Conservation (phyloP, 2,329 filamentous ascomycete species). For the Scedosporium minutisporum region DNA sequence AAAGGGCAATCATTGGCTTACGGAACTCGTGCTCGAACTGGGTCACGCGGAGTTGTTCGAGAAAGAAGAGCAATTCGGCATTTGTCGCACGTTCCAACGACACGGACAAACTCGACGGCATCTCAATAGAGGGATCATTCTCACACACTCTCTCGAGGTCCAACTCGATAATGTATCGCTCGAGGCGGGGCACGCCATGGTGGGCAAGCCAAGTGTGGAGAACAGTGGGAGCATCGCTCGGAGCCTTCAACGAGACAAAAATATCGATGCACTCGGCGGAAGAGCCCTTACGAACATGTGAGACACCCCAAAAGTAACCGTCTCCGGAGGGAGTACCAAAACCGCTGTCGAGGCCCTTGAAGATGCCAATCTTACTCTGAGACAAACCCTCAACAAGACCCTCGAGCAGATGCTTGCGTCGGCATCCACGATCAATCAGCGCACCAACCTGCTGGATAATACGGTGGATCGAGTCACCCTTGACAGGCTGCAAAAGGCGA, state of each 20-base stretch:
- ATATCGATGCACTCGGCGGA: slow-evolving; percentile 17
- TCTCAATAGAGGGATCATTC: not conserved
- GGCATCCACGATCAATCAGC: slow-evolving; percentile 11
- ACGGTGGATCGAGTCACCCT: slow-evolving; percentile 17
- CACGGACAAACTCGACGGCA: slow-evolving; percentile 18
- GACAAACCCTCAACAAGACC: slow-evolving; percentile 18
- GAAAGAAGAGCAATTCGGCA: slow-evolving; percentile 19
- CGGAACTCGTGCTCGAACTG: slow-evolving; percentile 15
- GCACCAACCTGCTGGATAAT: slow-evolving; percentile 14
- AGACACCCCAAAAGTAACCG: slow-evolving; percentile 24
- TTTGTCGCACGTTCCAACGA: slow-evolving; percentile 19
- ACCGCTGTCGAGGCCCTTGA: slow-evolving; percentile 25
- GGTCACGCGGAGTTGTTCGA: slow-evolving; percentile 21
- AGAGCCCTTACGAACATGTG: slow-evolving; percentile 12
- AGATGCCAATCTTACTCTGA: slow-evolving; percentile 16
- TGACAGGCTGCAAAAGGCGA: slow-evolving; percentile 20
- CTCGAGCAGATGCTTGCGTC: slow-evolving; percentile 15
- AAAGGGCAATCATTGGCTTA: slow-evolving; percentile 17
- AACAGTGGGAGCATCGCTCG: slow-evolving; percentile 20
- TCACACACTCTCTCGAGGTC: slow-evolving; percentile 14
- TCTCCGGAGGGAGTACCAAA: slow-evolving; percentile 21
- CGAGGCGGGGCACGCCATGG: slow-evolving; percentile 20
- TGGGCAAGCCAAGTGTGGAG: slow-evolving; percentile 29
- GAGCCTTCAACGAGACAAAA: slow-evolving; percentile 24
- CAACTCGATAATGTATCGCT: slow-evolving; percentile 22